These are phyloP conservation scores for Pythium angustatum DNA, from an alignment of 352 stramenopile genomes.

Conservation along the genomic window DNA sequence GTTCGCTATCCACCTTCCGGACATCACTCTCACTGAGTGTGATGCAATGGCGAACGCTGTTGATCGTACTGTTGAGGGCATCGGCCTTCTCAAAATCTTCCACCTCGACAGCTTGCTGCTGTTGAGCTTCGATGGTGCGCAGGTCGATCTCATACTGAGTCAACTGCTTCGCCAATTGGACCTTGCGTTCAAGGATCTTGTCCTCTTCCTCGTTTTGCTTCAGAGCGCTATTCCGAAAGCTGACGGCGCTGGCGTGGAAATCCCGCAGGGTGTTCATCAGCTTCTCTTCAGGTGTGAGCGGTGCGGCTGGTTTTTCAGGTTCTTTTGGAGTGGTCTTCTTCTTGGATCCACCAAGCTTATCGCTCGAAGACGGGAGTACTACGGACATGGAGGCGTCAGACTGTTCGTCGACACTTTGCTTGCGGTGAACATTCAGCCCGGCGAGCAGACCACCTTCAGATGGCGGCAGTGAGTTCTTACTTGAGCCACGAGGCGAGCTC, in stretches of 20 bases:
- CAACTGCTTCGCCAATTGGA: conserved; percentile 65
- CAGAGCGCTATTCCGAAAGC: conserved; percentile 58
- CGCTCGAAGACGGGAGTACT: conserved; percentile 18
- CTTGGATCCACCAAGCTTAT: conserved; percentile 14
- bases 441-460: conserved; percentile 43
- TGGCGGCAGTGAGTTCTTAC: conserved; percentile 19
- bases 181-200: conserved; percentile 65
- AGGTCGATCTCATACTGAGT: conserved; percentile 82
- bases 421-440: conserved; percentile 49
- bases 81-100: conserved; percentile 88
- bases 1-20: conserved; percentile 73
- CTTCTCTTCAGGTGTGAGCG: conserved; percentile 61
- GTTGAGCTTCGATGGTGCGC: conserved; percentile 74
- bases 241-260: conserved; percentile 72
- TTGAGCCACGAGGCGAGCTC: conserved; percentile 32
- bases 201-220: conserved; percentile 81
- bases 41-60: conserved; percentile 79
- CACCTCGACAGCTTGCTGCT: conserved; percentile 75
- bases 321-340: conserved; percentile 31
- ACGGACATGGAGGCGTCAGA: conserved; percentile 32
- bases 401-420: conserved; percentile 23
- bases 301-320: conserved; percentile 28
- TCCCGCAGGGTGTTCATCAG: conserved; percentile 69
- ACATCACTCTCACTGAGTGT: conserved; percentile 80
- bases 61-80: conserved; percentile 77